A percentile compares a stretch with the other conserved stretches of the same genome.
These are phyloP conservation scores for Xylariaceae sp. DNA, from an alignment of 2,329 filamentous ascomycete species.

Conservation along the genomic window DNA sequence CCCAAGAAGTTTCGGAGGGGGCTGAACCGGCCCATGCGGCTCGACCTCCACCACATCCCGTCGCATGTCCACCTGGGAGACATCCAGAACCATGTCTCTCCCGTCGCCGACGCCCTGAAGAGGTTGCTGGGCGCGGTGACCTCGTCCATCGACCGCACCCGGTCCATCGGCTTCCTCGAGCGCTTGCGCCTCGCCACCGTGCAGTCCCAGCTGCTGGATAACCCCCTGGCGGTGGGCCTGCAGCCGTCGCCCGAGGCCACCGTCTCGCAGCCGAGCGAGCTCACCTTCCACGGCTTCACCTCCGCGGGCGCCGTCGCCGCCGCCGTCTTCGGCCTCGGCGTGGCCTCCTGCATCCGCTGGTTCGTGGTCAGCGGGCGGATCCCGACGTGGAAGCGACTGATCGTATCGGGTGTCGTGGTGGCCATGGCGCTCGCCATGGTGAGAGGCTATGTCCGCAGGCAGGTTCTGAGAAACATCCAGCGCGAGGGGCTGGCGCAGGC, in stretches of 20 bases:
- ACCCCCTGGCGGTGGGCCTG: conserved; percentile 22
- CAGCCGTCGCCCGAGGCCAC: conserved; percentile 14
- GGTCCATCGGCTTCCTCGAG: conserved; percentile 25
- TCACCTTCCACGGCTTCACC: conserved; percentile 21
- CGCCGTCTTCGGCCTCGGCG: conserved; percentile 20
- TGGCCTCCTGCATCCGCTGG: conserved; percentile 23
- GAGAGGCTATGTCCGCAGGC: conserved; percentile 23
- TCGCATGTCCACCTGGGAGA: conserved; percentile 18
- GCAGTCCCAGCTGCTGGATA: conserved; percentile 25
- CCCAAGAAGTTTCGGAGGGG: conserved; percentile 22
- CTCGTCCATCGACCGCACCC: conserved; percentile 25
- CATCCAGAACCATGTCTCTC: conserved; percentile 19
- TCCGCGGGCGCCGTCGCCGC: conserved; percentile 23
- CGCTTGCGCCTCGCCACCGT: conserved; percentile 26
- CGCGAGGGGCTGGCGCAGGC: conserved; percentile 21
- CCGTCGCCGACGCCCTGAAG: conserved; percentile 17
- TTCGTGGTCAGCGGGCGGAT: conserved; percentile 19
- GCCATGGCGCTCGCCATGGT: conserved; percentile 13
- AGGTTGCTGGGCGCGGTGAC: conserved; percentile 23
- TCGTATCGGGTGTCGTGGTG: conserved; percentile 14
- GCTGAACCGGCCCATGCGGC: conserved; percentile 17
- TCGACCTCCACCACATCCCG: conserved; percentile 18
- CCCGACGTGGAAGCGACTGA: conserved; percentile 19
- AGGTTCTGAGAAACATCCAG: conserved; percentile 24
- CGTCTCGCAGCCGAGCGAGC: conserved; percentile 11